These are phyloP conservation scores for Climacium dendroides DNA, from an alignment of 225 moss, liverwort and hornwort species.

Conservation along the genomic window DNA sequence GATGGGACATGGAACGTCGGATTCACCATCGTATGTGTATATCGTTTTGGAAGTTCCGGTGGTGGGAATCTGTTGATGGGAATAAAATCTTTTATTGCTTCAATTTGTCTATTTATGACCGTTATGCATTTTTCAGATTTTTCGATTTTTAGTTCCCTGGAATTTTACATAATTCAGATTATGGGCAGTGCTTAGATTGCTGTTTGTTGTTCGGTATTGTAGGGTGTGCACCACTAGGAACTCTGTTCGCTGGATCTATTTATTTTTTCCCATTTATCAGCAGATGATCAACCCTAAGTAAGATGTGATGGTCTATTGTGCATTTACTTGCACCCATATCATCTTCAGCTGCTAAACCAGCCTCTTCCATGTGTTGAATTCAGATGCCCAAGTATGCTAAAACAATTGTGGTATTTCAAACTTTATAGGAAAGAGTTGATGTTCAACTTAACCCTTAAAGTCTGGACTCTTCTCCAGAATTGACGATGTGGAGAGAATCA, in stretches of 20 bases:
- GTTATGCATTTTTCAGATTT: background rate
- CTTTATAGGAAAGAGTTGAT: background rate
- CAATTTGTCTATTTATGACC: background rate
- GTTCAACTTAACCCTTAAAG: too few species aligned
- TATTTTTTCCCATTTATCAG: background rate
- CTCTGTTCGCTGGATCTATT: background rate
- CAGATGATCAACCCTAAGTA: background rate
- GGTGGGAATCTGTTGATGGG: slow-evolving; percentile 12
- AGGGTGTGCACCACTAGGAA: background rate
- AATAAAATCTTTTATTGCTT: slow-evolving; percentile 20
- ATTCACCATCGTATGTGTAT: slow-evolving; percentile 22
- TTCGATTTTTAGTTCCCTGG: background rate
- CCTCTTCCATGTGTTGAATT: background rate
- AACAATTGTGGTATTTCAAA: too few species aligned
- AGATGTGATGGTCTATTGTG: too few species aligned
- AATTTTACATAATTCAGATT: background rate
- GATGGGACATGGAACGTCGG: slow-evolving; percentile 7
- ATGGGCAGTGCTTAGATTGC: background rate
- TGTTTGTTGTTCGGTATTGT: background rate
- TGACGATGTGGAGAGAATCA: too few species aligned
- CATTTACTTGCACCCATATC: too few species aligned
- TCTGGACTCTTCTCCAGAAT: too few species aligned
- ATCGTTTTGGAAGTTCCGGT: slow-evolving; percentile 22
- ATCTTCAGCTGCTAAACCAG: too few species aligned
- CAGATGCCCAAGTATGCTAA: background rate